Conservation (phyloP, 1,284 basidiomycete genomes). For the Naganishia albida region DNA sequence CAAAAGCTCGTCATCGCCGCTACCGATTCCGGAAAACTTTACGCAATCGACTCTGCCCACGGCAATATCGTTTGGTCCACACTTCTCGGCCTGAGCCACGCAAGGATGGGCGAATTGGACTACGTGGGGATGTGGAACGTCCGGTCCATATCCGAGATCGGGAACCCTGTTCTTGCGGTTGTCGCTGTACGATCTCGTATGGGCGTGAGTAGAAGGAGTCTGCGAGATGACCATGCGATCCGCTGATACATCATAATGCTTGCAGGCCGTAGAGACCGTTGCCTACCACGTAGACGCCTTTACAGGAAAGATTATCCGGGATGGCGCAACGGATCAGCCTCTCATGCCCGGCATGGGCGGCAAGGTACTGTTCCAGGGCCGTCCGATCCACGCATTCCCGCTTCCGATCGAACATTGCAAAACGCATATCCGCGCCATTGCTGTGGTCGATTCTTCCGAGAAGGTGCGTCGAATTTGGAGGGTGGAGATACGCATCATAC, state of each 20-base stretch:
- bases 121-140: constrained; percentile 45
- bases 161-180: constrained; percentile 45
- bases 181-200: constrained; percentile 40
- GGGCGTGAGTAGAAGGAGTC: constrained; percentile 35
- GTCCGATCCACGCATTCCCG: constrained; percentile 43
- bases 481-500: background rate
- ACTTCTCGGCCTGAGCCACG: constrained; percentile 53
- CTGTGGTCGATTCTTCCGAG: constrained; percentile 42
- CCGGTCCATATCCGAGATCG: constrained; percentile 42
- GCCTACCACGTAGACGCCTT: constrained; percentile 76
- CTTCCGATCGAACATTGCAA: constrained; percentile 49
- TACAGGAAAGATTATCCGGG: constrained; percentile 62
- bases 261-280: constrained; percentile 57
- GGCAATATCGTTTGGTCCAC: constrained; percentile 76
- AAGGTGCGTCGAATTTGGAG: constrained; percentile 29
- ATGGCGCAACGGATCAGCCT: constrained; percentile 1
- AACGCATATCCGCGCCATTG: constrained; percentile 45
- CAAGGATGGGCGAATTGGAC: constrained; percentile 42
- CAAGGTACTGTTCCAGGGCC: constrained; percentile 44
- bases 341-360: constrained; percentile 32
- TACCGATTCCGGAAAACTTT: constrained; percentile 73
- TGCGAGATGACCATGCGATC: background rate
- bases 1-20: constrained; percentile 77
- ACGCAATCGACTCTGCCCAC: constrained; percentile 75
- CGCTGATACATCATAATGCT: background rate